Conservation (phyloP, 305 asterid genomes). For the Fraxinus baroniana region DNA sequence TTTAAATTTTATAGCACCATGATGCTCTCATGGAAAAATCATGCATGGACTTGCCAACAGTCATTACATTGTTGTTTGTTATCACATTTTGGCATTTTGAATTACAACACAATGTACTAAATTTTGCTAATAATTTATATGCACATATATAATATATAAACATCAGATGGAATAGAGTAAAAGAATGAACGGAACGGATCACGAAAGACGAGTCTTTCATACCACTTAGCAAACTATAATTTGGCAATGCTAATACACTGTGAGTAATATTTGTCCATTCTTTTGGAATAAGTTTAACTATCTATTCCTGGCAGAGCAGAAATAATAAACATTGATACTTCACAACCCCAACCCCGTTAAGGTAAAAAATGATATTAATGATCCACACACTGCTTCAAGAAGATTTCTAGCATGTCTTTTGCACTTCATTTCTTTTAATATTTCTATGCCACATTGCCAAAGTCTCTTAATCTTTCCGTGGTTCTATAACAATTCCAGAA, state of each 20-base stretch:
- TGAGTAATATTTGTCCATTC: background rate
- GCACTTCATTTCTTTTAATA: background rate
- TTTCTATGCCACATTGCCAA: background rate
- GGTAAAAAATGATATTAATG: background rate
- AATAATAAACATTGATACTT: background rate
- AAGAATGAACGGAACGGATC: background rate
- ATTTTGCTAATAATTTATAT: background rate
- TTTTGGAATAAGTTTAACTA: background rate
- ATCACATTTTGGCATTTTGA: background rate
- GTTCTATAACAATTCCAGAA: background rate
- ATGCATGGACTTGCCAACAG: background rate
- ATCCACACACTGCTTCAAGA: background rate
- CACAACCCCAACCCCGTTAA: background rate
- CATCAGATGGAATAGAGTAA: background rate
- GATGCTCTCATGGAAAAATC: background rate
- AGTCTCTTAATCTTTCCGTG: constrained; percentile 8
- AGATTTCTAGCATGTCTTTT: background rate
- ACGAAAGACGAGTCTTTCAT: background rate
- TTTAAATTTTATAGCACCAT: background rate
- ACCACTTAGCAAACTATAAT: background rate
- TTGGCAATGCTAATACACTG: background rate
- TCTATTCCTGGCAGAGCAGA: background rate
- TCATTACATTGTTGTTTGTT: background rate
- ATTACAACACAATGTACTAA: background rate
- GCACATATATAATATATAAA: background rate